A percentile compares a stretch with the other conserved stretches of the same genome.
Conservation (phyloP, 2,329 filamentous ascomycete species). For the Alternaria sp. region DNA sequence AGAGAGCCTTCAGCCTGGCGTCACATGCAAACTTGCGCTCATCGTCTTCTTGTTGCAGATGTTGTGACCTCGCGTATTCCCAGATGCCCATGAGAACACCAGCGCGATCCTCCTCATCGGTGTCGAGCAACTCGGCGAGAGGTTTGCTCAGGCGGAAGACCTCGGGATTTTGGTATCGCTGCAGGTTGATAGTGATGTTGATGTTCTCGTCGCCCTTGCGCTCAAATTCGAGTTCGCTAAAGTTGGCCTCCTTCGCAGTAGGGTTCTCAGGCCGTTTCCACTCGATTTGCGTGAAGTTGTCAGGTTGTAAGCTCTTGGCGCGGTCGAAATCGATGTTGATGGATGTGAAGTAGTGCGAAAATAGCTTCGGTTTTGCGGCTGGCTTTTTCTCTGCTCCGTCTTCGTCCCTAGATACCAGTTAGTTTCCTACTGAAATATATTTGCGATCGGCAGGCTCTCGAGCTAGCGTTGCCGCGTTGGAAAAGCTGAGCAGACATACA, state of each 20-base stretch:
- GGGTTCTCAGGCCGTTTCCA: conserved; percentile 84
- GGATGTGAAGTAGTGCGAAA: conserved; percentile 82
- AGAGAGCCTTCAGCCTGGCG: conserved; percentile 78
- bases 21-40: conserved; percentile 93
- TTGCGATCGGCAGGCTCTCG: not conserved
- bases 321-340: conserved; percentile 71
- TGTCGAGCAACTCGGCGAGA: conserved; percentile 84
- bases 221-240: conserved; percentile 92
- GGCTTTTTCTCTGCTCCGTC: conserved; percentile 55
- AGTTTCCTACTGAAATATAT: conserved; percentile 1
- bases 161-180: conserved; percentile 84
- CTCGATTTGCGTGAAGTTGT: conserved; percentile 71
- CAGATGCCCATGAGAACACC: conserved; percentile 91
- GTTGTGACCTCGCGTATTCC: conserved; percentile 90
- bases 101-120: conserved; percentile 83
- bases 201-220: conserved; percentile 90
- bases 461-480: not conserved
- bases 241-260: conserved; percentile 74
- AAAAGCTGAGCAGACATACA: conserved; percentile 46
- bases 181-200: conserved; percentile 88
- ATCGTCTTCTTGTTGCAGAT: conserved; percentile 92
- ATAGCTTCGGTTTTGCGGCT: conserved; percentile 61
- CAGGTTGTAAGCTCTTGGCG: conserved; percentile 70
- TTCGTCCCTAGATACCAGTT: conserved; percentile 55
- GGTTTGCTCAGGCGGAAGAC: conserved; percentile 80